A percentile compares a stretch with the other conserved stretches of the same genome.
Conservation (phyloP, 1,139 yeast species). For the Pichia sp. region DNA sequence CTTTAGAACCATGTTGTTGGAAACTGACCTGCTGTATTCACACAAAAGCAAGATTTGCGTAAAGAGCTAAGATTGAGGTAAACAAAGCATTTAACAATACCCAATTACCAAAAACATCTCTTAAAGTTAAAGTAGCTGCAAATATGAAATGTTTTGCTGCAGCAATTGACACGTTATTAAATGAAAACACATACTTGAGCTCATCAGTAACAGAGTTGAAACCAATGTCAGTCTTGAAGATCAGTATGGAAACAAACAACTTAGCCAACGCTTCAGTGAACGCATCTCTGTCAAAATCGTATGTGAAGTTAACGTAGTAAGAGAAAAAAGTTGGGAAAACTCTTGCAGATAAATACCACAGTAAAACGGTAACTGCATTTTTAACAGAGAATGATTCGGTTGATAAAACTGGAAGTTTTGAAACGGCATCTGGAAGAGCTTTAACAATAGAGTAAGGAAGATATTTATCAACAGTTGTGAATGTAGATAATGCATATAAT, state of each 20-base stretch:
- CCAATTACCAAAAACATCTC: constrained; percentile 41
- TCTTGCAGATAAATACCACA: constrained; percentile 40
- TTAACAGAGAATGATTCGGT: constrained; percentile 31
- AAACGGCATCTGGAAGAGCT: constrained; percentile 25
- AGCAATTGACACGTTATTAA: constrained; percentile 3
- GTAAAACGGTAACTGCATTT: constrained; percentile 30
- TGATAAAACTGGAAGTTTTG: constrained; percentile 33
- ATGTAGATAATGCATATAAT: constrained; percentile 33
- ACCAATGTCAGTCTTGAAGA: constrained; percentile 32
- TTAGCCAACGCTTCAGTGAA: constrained; percentile 45
- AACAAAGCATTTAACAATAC: constrained; percentile 43
- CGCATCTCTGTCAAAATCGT: constrained; percentile 45
- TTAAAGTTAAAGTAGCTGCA: constrained; percentile 32
- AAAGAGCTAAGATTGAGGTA: constrained; percentile 43
- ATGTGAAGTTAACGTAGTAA: constrained; percentile 45
- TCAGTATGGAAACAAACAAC: constrained; percentile 37
- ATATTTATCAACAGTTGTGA: constrained; percentile 34
- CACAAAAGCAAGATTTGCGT: constrained; percentile 33
- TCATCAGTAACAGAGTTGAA: constrained; percentile 34
- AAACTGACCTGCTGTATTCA: constrained; percentile 7
- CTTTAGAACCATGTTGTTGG: not conserved
- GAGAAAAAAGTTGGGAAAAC: constrained; percentile 37
- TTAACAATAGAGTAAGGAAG: constrained; percentile 28
- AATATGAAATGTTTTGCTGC: constrained; percentile 24
- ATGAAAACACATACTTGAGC: constrained; percentile 30